These are phyloP conservation scores for Sisymbrium irio DNA, from an alignment of 345 rosid species.

Conservation along the genomic window DNA sequence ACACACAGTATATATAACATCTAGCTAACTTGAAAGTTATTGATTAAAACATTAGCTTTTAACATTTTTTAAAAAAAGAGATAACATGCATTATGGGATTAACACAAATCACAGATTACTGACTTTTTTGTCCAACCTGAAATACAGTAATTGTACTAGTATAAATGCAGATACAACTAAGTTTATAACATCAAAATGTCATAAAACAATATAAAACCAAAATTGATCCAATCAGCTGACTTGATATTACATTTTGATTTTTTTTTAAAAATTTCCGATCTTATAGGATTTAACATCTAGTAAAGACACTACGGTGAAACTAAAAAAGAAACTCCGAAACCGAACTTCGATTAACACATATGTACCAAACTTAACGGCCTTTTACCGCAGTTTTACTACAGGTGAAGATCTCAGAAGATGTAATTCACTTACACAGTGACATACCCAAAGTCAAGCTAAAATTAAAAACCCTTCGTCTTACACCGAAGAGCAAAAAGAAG, in stretches of 20 bases:
- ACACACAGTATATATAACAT: neutral
- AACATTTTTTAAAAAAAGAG: neutral
- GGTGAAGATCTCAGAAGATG: constrained; percentile 27
- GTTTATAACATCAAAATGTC: neutral
- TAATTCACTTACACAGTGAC: constrained; percentile 8
- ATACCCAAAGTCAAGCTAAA: constrained; percentile 13
- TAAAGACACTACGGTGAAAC: neutral
- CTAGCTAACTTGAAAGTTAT: neutral
- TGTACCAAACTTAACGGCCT: constrained; percentile 5
- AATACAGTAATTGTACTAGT: neutral
- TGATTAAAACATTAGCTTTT: neutral
- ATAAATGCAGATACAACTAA: neutral
- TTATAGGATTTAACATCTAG: neutral
- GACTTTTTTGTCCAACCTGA: neutral
- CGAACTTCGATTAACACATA: neutral
- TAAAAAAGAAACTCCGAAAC: neutral
- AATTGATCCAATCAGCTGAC: neutral
- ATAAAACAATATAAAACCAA: neutral
- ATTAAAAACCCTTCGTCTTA: constrained; percentile 27
- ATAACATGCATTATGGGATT: neutral
- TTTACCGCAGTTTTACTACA: neutral
- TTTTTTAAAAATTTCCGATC: neutral
- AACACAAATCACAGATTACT: neutral
- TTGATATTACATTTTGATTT: neutral
- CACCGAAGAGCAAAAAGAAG: constrained; percentile 30